Evolutionary conservation across 495 filamentous ascomycete species (phyloP).

Genomic region (Halenospora varia): DNA sequence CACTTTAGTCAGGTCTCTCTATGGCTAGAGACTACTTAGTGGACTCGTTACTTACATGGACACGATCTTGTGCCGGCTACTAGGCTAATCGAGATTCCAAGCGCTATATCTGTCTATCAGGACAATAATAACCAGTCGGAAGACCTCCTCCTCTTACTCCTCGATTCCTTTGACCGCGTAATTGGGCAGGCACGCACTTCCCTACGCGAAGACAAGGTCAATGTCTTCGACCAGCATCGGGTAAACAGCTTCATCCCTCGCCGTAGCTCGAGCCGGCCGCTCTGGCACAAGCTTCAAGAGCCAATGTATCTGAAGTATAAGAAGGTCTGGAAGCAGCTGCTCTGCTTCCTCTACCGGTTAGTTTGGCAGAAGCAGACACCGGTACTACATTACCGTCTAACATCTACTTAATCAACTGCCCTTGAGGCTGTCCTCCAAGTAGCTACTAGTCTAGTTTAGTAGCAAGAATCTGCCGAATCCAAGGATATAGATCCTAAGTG

Average conservation of each 20-base stretch:
- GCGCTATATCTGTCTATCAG: background rate
- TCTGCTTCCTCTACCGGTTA: constrained; percentile 6
- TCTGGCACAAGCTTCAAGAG: constrained; percentile 1
- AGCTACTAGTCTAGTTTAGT: too few relatives aligned
- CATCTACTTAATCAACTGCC: background rate
- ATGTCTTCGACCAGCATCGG: constrained; percentile 4
- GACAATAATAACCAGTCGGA: background rate
- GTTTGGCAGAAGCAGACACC: background rate
- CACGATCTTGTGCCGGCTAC: background rate
- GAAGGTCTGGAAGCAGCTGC: constrained; percentile 7
- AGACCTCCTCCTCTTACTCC: background rate
- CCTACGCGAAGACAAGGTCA: constrained; percentile 1
- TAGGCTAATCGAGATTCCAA: background rate
- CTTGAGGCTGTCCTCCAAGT: too few relatives aligned
- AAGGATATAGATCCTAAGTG: too few relatives aligned
- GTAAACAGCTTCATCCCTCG: constrained; percentile 9
- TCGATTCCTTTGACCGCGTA: constrained; percentile 1
- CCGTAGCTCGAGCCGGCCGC: background rate
- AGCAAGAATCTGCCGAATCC: too few relatives aligned
- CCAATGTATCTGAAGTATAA: constrained; percentile 2
- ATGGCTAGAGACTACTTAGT: background rate
- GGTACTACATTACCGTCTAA: constrained; percentile 1
- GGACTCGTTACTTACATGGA: background rate
- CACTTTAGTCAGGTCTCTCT: background rate
- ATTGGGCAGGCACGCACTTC: constrained; percentile 2